Evolutionary conservation across 306 rosid genomes (phyloP), one percentile per base, ranked within the genome.

Genomic region (Amphicarpaea edgeworthii): DNA sequence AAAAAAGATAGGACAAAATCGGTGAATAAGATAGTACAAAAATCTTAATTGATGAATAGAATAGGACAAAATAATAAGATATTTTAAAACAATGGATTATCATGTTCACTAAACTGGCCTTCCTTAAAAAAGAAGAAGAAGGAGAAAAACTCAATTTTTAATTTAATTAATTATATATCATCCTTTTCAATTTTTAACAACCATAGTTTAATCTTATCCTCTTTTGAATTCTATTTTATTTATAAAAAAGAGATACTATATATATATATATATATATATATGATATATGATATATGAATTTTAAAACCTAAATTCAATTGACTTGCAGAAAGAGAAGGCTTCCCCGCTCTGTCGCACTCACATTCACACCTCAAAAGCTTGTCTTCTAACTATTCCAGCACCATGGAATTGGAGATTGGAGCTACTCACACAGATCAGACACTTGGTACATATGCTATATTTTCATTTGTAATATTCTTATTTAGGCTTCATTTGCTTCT

Each of bases 331-430:
- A 64, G 70, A 19, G 49, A 38, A 37, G 49, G 16, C 12, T 17
- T 37, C 38, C 28, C 49, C 69, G 68, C 30, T 50, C n/a, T 70
- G 55, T 64, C 59, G 28, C 17, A 42, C 9, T 53, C 60, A 53
- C 30, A 72, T 6, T 53, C 60, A 53, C 30, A 72, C 45, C 53
- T 12, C 53, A 28, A 53, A 7, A 32, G 43, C 62, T 72, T 72
- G 43, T 65, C 16, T 55, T 73, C 69, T 73, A 53, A 79, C 46
- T 24, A 19, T 41, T 14, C 63, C 66, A 63, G 53, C 21, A 54
- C 83, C 62, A 65, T 80, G 79, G 79, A 80, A 32, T 45, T 55
- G 46, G 75, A 32, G 10, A 65, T 45, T 43, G 79, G 55, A 80
- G 32, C 5, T 79, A 43, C 75, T 15, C 19, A 21, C 45, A 21